Conservation (phyloP, 257 asterid genomes). For the Oldenlandia corymbosa region DNA sequence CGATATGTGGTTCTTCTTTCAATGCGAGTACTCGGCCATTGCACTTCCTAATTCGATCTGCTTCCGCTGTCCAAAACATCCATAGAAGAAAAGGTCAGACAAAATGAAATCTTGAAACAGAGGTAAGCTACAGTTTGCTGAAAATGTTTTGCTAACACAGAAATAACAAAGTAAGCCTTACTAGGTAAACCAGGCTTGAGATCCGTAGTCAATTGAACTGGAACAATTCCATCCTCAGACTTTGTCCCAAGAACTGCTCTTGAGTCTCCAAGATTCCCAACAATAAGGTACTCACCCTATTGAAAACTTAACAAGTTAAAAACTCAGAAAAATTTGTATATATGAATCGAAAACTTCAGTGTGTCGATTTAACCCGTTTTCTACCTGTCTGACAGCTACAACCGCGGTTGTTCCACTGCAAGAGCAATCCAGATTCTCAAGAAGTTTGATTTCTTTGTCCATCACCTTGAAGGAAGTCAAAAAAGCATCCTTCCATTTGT, state of each 20-base stretch:
- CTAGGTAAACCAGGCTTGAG: constrained; percentile 67
- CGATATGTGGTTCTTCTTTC: constrained; percentile 59
- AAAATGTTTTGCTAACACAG: background rate
- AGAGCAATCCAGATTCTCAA: constrained; percentile 48
- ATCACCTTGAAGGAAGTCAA: constrained; percentile 52
- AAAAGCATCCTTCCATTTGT: constrained; percentile 65
- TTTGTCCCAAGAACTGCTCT: constrained; percentile 68
- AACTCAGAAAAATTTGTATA: background rate
- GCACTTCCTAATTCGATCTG: constrained; percentile 67
- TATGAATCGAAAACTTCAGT: background rate
- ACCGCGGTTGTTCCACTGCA: constrained; percentile 77
- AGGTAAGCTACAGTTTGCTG: background rate
- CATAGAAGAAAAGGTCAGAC: background rate
- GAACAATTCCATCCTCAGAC: constrained; percentile 35
- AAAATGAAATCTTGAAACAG: background rate
- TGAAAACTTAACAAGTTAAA: background rate
- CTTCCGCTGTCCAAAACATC: constrained; percentile 49
- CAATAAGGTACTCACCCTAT: constrained; percentile 58
- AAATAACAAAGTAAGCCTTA: constrained; percentile 23
- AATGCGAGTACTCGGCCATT: constrained; percentile 64
- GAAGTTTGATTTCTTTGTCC: constrained; percentile 56
- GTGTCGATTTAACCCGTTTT: background rate
- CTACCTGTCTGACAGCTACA: constrained; percentile 64
- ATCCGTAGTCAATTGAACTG: constrained; percentile 72
- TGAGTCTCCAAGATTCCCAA: constrained; percentile 89